Percentiles rank a stretch among this genome's conserved stretches.
These are phyloP conservation scores for Macrolepiota fuliginosa DNA, from an alignment of 768 basidiomycete genomes.

Conservation along the genomic window DNA sequence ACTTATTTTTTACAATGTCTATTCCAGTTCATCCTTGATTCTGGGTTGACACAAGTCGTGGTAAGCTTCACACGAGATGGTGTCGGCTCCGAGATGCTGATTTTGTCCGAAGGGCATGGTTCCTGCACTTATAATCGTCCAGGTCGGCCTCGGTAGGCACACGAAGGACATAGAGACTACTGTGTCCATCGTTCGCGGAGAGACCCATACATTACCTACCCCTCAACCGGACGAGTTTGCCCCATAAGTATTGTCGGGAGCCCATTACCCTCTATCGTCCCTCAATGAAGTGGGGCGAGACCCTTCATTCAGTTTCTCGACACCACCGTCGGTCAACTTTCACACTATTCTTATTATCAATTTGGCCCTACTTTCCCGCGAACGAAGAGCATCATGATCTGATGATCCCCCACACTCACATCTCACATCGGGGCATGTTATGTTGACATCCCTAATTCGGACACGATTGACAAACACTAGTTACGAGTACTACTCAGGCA, in stretches of 20 bases:
- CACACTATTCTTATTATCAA: no score
- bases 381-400: no score
- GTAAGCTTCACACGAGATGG: neutral
- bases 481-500: neutral
- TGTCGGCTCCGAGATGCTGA: neutral
- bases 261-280: neutral
- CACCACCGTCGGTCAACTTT: no score
- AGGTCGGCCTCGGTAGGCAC: slow-evolving; percentile 1
- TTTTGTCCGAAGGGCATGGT: neutral
- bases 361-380: no score
- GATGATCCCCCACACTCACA: no score
- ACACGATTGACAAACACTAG: neutral
- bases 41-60: slow-evolving; percentile 24
- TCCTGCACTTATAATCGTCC: slow-evolving; percentile 4
- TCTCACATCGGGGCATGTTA: no score
- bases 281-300: neutral
- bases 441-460: neutral
- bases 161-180: neutral
- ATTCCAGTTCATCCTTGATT: slow-evolving; percentile 17
- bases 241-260: neutral
- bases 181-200: neutral
- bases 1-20: neutral
- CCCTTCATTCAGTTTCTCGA: neutral
- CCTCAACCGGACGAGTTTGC: neutral
- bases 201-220: neutral